Base-by-base conservation (phyloP, 192 early-diverging fungal species). In the Coemansia sp. region DNA sequence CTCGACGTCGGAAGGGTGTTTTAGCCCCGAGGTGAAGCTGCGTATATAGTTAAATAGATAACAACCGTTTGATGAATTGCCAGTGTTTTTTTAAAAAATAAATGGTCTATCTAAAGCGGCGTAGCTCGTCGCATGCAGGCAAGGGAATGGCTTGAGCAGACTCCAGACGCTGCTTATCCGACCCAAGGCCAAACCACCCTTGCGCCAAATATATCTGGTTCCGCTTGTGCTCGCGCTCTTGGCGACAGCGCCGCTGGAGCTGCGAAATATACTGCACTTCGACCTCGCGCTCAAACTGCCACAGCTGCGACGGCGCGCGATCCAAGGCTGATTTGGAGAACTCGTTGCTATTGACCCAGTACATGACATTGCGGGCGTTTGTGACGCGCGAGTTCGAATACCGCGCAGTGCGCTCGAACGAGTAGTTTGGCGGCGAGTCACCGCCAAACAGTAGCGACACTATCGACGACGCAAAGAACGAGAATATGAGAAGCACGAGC, bases 341-440 rank as follows among this genome's bases (percentile, higher is more conserved):
- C 45, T 86, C 81, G 27, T 56, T 46, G 19, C 52, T 49, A 54
- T 95, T 86, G n/a, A 98, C 90, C 73, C 81, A 98, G 71, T 94
- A 98, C 10, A 65, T 74, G 2, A 95, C 85, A 7, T 82, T 69
- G 43, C 86, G 85, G n/a, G 54, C 40, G 2, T 59, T 45, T 6
- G 95, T 95, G 19, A 53, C 52, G 14, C 88, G 83, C 40, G 53
- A 29, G 32, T 81, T 44, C 9, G 81, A 73, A 63, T 89, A 87
- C 6, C 60, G 54, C 1, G 65, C 60, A 4, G 75, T 78, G 5
- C 53, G 70, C 22, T 84, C 68, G 54, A 95, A 91, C 10, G 87
- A 78, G 65, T 87, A 98, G 21, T 64, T 62, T 9, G 86, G 86
- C 14, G 80, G 35, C 32, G 80, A 56, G 40, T 74, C 65, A 33